These are phyloP conservation scores for Corniculantispora saksenae DNA, from an alignment of 2,329 filamentous ascomycete genomes.

Conservation along the genomic window DNA sequence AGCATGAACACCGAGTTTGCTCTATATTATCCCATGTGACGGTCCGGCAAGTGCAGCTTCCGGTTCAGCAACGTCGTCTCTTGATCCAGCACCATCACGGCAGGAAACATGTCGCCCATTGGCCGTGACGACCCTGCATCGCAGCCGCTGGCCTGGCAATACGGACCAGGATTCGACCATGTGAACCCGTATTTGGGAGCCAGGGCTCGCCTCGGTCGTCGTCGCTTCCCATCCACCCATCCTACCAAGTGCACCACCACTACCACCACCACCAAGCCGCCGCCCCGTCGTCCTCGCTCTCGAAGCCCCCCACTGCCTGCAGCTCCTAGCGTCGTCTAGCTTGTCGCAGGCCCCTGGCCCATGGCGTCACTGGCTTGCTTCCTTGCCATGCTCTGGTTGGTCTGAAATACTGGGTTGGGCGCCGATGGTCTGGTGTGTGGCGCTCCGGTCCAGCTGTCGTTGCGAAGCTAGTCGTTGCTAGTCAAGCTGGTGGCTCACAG, in stretches of 20 bases:
- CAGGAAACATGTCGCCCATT: neutral
- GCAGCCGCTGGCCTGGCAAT: neutral
- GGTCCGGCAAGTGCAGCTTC: neutral
- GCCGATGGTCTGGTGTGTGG: neutral
- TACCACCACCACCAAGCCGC: neutral
- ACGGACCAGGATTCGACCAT: neutral
- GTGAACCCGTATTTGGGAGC: neutral
- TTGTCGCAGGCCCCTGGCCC: constrained; percentile 23
- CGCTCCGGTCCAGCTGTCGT: neutral
- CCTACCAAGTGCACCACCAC: neutral
- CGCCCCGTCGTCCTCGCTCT: neutral
- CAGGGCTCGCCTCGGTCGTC: neutral
- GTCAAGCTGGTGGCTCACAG: neutral
- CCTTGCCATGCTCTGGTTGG: neutral
- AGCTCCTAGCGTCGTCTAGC: constrained; percentile 11
- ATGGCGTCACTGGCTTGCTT: constrained; percentile 27
- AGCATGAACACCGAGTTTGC: neutral
- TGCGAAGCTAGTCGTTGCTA: neutral
- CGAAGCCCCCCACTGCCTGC: neutral
- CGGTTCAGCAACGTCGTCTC: neutral
- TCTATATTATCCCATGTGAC: neutral
- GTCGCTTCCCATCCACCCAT: neutral
- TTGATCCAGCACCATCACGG: too few species aligned
- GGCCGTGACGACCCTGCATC: neutral
- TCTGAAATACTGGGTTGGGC: neutral